Base-by-base conservation (phyloP, 73 alveolate species). In the Paramecium pentaurelia region DNA sequence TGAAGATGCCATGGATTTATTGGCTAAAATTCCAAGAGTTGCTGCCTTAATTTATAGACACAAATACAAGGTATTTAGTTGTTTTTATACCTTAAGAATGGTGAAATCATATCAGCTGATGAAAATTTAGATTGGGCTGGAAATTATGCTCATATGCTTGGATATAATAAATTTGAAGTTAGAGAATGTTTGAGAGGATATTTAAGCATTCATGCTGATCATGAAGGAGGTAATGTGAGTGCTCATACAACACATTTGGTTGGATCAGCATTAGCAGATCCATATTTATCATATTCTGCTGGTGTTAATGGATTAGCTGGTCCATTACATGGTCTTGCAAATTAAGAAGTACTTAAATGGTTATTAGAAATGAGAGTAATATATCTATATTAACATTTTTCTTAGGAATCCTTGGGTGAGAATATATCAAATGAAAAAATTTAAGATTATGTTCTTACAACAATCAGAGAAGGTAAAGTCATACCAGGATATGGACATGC, bases 401-500 rank as follows among this genome's bases (percentile, higher is more conserved):
- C 14, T 16, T 75, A 80, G 91, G 95, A 92, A 12, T 86, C 59
- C 40, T 89, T 93, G 40, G 98, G 99, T 58, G 85, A 93, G 20
- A 86, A 96, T 37, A 92, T 97, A 93, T 87, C 95, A 18, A 95
- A 96, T 59, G 96, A 93, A 45, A 95, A 95, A 60, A 93, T 97
- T 18, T 68, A 83, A 60, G 95, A 96, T 34, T 94, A 54, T 93
- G 96, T 93, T 18, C 71, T 75, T 10, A 60, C 60, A n/a, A 95
- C 99, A 11, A 47, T 96, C 4, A 83, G 83, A 30, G 77, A 89
- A 60, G 99, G 99, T 30, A 93, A 80, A 73, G 98, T 96, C 34
- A 95, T 96, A 0, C 99, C 99, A 88, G 99, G 99, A 91, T 98
- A 93, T 73, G 99, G 99, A 44, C 99, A 98, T 93, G 99, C 99